Evolutionary conservation across 2,329 filamentous ascomycete species (phyloP).

Genomic region (Colletotrichum sp.): DNA sequence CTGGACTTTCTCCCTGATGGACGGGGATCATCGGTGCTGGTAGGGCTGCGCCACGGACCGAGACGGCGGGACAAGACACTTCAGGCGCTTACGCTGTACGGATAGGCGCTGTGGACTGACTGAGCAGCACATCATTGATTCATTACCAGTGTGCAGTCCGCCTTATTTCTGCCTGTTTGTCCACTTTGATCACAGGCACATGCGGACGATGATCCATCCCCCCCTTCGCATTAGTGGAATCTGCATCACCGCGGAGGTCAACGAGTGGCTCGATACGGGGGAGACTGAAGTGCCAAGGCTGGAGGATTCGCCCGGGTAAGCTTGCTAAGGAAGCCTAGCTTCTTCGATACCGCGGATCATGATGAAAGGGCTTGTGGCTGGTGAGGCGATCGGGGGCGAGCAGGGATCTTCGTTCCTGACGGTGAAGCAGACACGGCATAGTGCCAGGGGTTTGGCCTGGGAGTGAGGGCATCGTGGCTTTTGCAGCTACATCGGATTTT

Average conservation of each 20-base stretch:
- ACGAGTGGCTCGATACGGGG: neutral
- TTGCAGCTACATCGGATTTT: neutral
- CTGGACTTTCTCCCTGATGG: neutral
- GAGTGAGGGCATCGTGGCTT: neutral
- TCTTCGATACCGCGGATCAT: neutral
- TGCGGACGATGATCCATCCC: too few relatives aligned
- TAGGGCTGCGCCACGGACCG: neutral
- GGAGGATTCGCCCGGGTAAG: neutral
- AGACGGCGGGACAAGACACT: neutral
- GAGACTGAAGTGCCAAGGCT: neutral
- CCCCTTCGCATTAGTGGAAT: too few relatives aligned
- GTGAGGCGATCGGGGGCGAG: neutral
- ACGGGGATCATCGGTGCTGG: constrained; percentile 2
- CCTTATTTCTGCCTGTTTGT: neutral
- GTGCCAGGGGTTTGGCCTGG: neutral
- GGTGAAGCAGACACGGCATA: neutral
- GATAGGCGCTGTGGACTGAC: neutral
- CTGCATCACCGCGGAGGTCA: neutral
- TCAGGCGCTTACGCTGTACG: too few relatives aligned
- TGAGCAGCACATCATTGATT: neutral
- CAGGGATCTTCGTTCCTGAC: neutral
- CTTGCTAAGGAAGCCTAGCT: neutral
- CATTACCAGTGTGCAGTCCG: too few relatives aligned
- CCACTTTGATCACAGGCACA: neutral
- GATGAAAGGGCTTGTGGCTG: neutral